phyloP scores from a whole-genome alignment of 345 rosid genomes.

The Eucalyptus fibrosa region DNA sequence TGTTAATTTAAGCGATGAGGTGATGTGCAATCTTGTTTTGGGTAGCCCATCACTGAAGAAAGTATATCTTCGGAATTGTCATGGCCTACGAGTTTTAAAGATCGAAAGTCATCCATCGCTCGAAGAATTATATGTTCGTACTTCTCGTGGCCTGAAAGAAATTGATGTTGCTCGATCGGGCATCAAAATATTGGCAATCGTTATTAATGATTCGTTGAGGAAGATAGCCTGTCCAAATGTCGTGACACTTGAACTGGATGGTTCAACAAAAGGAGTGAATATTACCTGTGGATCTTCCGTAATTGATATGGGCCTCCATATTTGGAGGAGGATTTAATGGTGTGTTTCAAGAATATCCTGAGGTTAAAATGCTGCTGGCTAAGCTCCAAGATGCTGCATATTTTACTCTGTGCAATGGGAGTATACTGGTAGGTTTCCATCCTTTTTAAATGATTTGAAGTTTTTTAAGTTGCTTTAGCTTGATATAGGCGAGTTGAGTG shows the following conservation, averaged over 20 bases:
- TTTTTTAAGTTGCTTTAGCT: background rate
- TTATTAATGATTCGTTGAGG: background rate
- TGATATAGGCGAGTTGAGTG: too few species aligned
- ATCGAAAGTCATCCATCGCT: background rate
- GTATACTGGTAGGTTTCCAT: background rate
- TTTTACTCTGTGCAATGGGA: background rate
- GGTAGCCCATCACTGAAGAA: background rate
- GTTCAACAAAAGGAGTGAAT: background rate
- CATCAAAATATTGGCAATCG: background rate
- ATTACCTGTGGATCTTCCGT: background rate
- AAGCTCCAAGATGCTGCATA: background rate
- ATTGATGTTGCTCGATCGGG: background rate
- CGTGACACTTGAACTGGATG: background rate
- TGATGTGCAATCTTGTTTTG: background rate
- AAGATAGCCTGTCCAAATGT: background rate
- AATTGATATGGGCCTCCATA: background rate
- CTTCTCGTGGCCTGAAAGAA: background rate
- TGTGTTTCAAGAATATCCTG: background rate
- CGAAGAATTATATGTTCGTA: background rate
- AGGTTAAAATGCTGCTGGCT: background rate
- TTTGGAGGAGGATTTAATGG: background rate
- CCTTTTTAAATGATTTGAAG: background rate
- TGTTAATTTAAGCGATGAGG: background rate
- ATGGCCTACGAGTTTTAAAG: background rate
- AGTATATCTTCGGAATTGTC: background rate